These are phyloP conservation scores for Eimeria nieschulzi DNA, from an alignment of 169 alveolate genomes.

Conservation along the genomic window DNA sequence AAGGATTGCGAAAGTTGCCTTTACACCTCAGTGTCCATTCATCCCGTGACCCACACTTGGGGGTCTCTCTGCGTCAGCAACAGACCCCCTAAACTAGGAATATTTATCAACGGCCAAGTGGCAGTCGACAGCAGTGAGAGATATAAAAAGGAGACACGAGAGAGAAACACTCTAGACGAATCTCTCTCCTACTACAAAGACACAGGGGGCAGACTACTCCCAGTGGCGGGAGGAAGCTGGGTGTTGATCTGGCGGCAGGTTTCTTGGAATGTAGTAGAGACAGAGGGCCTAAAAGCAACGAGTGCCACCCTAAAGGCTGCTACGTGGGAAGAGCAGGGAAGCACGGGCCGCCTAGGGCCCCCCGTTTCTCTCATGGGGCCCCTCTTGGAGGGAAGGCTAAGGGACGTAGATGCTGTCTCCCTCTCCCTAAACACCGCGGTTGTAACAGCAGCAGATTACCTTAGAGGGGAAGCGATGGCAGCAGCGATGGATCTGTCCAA, in stretches of 20 bases:
- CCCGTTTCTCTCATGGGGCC: slow-evolving; percentile 48
- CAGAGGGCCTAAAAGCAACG: slow-evolving; percentile 12
- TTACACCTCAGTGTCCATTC: slow-evolving; percentile 9
- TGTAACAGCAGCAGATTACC: slow-evolving; percentile 37
- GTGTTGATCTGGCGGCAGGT: slow-evolving; percentile 40
- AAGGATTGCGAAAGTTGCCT: slow-evolving; percentile 42
- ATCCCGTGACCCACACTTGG: slow-evolving; percentile 27
- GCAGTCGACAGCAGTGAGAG: slow-evolving; percentile 20
- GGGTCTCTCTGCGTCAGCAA: slow-evolving; percentile 30
- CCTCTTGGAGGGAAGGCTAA: slow-evolving; percentile 7
- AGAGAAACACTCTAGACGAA: not conserved
- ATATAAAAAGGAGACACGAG: slow-evolving; percentile 1
- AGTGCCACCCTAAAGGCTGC: slow-evolving; percentile 51
- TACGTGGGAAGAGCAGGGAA: slow-evolving; percentile 13
- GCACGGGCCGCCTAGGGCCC: not conserved
- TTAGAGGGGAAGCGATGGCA: slow-evolving; percentile 24
- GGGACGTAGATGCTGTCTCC: slow-evolving; percentile 50
- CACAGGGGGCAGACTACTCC: slow-evolving; percentile 42
- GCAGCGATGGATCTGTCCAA: slow-evolving; percentile 4
- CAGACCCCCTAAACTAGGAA: slow-evolving; percentile 22
- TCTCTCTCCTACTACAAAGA: slow-evolving; percentile 43
- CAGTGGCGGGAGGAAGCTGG: slow-evolving; percentile 37
- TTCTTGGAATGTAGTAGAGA: slow-evolving; percentile 5
- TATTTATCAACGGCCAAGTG: slow-evolving; percentile 25
- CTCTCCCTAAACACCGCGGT: slow-evolving; percentile 40